phyloP scores from a whole-genome alignment of 1,284 basidiomycete genomes.

The Mycena sp. region DNA sequence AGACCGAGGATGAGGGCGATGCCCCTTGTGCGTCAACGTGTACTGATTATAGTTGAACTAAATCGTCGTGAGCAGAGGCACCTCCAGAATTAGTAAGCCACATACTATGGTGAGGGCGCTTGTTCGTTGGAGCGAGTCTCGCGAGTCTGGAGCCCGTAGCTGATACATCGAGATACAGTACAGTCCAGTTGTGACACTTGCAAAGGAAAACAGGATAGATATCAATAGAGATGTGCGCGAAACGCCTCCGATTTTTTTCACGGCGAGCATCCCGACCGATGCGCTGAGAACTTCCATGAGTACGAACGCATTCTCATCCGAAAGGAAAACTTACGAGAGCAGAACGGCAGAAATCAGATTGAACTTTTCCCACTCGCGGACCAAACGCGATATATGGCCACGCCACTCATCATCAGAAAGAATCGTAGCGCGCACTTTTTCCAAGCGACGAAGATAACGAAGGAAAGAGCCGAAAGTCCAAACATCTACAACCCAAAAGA shows the following conservation, averaged over 20 bases:
- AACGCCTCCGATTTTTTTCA: background rate
- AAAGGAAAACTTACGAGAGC: too few relatives aligned
- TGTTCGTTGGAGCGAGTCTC: background rate
- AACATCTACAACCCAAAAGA: conserved; percentile 11
- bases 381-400: conserved; percentile 13
- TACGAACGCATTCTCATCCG: too few relatives aligned
- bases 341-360: conserved; percentile 1
- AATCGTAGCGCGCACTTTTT: conserved; percentile 10
- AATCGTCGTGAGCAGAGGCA: background rate
- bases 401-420: conserved; percentile 17
- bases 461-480: conserved; percentile 14
- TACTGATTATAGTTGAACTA: background rate
- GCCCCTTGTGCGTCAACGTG: background rate
- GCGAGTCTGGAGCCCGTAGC: background rate
- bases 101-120: background rate
- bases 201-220: background rate
- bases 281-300: background rate
- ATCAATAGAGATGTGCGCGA: background rate
- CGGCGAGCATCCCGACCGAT: background rate
- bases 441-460: conserved; percentile 13
- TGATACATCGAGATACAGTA: background rate
- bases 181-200: background rate
- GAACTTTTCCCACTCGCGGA: conserved; percentile 18
- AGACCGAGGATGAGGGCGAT: background rate
- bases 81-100: background rate